Percentiles rank a stretch among this genome's conserved stretches.
Conservation (phyloP, 495 filamentous ascomycete genomes). For the Neurospora sp. region DNA sequence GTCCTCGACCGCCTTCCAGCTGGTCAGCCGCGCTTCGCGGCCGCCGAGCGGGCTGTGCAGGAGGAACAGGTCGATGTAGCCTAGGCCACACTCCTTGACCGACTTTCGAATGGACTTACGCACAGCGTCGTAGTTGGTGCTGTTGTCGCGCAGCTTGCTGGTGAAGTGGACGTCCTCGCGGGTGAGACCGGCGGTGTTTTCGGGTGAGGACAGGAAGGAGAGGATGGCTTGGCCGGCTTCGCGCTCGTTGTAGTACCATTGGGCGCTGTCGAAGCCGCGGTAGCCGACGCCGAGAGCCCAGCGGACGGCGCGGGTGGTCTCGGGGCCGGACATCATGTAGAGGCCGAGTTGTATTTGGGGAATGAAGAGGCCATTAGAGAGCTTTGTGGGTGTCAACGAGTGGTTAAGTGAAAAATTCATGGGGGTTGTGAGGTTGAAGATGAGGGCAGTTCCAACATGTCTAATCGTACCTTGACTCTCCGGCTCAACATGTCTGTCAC, state of each 20-base stretch:
- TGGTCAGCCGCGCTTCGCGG: constrained; percentile 43
- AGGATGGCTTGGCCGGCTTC: constrained; percentile 49
- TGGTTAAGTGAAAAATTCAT: not conserved
- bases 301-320: constrained; percentile 36
- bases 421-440: not conserved
- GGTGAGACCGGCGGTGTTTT: constrained; percentile 33
- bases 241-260: constrained; percentile 53
- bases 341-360: constrained; percentile 58
- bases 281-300: constrained; percentile 40
- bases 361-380: constrained; percentile 49
- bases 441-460: not conserved
- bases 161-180: constrained; percentile 59
- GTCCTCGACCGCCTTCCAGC: constrained; percentile 58
- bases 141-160: constrained; percentile 50
- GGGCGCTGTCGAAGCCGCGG: constrained; percentile 49
- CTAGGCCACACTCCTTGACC: constrained; percentile 42
- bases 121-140: constrained; percentile 44
- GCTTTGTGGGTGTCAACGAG: constrained; percentile 19
- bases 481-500: constrained; percentile 1
- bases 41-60: constrained; percentile 60
- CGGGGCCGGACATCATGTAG: constrained; percentile 47
- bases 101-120: constrained; percentile 45
- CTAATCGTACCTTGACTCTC: not conserved
- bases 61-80: constrained; percentile 64
- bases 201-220: constrained; percentile 31